Evolutionary conservation across 768 basidiomycete genomes (phyloP).

Genomic region (Tephrocybe sp.): DNA sequence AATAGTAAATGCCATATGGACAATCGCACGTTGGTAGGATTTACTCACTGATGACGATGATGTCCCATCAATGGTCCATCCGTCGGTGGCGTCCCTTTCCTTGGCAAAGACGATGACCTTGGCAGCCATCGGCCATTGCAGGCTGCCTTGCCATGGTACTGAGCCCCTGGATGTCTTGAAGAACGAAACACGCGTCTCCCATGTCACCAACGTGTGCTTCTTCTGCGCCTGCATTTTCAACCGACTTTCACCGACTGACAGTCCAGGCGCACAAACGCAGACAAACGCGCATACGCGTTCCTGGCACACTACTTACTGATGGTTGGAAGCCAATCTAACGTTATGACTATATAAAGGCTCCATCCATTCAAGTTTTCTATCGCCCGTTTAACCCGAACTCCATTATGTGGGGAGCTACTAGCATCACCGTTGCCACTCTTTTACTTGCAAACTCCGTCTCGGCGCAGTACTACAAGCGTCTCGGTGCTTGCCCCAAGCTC

Average conservation of each 20-base stretch:
- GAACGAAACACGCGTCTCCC: conserved; percentile 1
- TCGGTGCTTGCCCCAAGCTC: conserved; percentile 39
- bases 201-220: conserved; percentile 11
- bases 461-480: conserved; percentile 38
- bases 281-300: neutral
- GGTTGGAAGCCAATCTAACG: neutral
- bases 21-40: conserved; percentile 1
- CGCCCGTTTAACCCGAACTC: neutral
- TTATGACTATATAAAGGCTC: neutral
- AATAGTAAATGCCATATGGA: neutral
- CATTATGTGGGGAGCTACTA: neutral
- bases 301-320: neutral
- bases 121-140: neutral
- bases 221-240: neutral
- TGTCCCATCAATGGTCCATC: too few species aligned
- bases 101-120: neutral
- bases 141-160: too few species aligned
- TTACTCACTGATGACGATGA: neutral
- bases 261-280: too few species aligned
- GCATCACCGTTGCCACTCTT: neutral
- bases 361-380: neutral
- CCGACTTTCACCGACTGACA: neutral
- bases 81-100: neutral
- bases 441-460: conserved; percentile 12
- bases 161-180: neutral